phyloP scores from a whole-genome alignment of 208 protist species.

The Trypanosoma mega region DNA sequence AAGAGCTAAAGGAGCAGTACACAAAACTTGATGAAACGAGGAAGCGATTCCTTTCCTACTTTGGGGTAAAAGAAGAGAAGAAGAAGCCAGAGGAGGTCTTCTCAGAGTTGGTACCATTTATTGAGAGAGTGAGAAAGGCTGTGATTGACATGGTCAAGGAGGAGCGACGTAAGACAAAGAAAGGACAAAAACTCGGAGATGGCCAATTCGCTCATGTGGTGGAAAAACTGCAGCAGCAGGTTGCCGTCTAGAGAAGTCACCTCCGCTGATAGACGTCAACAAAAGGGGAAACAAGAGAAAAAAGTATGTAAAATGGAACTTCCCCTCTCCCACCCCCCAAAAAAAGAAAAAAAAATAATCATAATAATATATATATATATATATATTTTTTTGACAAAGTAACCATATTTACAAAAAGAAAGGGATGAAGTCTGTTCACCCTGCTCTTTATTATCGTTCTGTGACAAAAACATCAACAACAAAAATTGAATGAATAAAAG shows the following conservation, averaged over 20 bases:
- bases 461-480: too few species aligned
- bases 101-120: constrained; percentile 27
- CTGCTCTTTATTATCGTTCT: too few species aligned
- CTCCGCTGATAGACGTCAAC: too few species aligned
- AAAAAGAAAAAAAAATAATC: background rate
- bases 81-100: constrained; percentile 34
- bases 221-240: constrained; percentile 27
- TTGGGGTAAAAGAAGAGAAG: constrained; percentile 19
- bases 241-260: constrained; percentile 1
- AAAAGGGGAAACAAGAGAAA: too few species aligned
- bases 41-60: constrained; percentile 22
- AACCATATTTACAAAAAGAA: too few species aligned
- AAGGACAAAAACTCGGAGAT: constrained; percentile 32
- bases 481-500: too few species aligned
- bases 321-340: too few species aligned
- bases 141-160: constrained; percentile 27
- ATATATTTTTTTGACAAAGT: constrained; percentile 10
- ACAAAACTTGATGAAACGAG: constrained; percentile 18
- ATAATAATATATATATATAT: constrained; percentile 6
- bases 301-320: too few species aligned
- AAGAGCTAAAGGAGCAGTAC: constrained; percentile 26
- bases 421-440: too few species aligned
- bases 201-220: constrained; percentile 28
- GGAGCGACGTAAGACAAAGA: constrained; percentile 20
- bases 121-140: constrained; percentile 24